Conservation (phyloP, 2,329 filamentous ascomycete species). For the Sporothrix mexicana region DNA sequence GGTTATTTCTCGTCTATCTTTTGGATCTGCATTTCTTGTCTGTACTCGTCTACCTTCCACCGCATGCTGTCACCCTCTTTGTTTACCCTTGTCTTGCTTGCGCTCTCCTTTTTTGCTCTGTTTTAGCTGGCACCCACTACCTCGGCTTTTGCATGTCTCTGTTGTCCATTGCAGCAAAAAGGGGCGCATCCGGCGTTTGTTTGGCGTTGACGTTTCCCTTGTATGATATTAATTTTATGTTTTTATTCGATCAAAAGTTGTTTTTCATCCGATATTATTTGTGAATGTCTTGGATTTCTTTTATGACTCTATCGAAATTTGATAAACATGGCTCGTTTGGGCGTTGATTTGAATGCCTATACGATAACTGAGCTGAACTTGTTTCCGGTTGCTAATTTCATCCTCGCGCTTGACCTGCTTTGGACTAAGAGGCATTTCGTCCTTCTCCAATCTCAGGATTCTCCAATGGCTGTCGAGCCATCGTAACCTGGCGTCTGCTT, state of each 20-base stretch:
- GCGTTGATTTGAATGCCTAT: not conserved
- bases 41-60: not conserved
- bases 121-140: slow-evolving; percentile 17
- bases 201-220: slow-evolving; percentile 30
- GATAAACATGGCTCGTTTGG: no score
- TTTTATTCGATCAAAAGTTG: not conserved
- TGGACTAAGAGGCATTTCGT: slow-evolving; percentile 15
- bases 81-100: not conserved
- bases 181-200: slow-evolving; percentile 33
- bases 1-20: slow-evolving; percentile 20
- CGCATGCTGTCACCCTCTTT: slow-evolving; percentile 26
- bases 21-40: not conserved
- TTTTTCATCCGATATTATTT: not conserved
- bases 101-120: slow-evolving; percentile 8
- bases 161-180: slow-evolving; percentile 32
- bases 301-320: no score
- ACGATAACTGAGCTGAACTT: not conserved
- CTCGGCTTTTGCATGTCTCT: slow-evolving; percentile 33
- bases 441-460: not conserved
- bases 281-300: not conserved
- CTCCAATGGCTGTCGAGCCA: not conserved
- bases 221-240: slow-evolving; percentile 28
- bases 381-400: not conserved
- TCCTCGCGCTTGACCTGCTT: not conserved
- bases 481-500: not conserved